A percentile compares a stretch with the other conserved stretches of the same genome.
These are phyloP conservation scores for Aleurites moluccanus DNA, from an alignment of 441 rosid species.

Conservation along the genomic window DNA sequence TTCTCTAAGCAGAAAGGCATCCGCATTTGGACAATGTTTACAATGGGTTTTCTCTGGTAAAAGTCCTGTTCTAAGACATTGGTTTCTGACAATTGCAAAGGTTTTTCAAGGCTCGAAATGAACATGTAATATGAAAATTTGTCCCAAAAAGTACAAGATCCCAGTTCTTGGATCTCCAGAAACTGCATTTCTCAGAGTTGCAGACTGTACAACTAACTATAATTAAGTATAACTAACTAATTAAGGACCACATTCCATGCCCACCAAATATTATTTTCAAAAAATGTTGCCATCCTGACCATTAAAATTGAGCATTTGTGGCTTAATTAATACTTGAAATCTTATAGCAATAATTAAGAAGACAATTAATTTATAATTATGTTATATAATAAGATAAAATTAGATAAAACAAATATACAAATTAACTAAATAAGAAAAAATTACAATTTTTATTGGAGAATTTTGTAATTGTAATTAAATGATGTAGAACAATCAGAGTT, in stretches of 20 bases:
- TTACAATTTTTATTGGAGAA: too few relatives aligned
- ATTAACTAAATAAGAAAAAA: too few relatives aligned
- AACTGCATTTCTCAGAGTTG: not conserved
- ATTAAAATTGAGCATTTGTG: too few relatives aligned
- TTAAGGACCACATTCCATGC: not conserved
- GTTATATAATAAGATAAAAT: too few relatives aligned
- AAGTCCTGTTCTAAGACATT: not conserved
- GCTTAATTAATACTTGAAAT: too few relatives aligned
- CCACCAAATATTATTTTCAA: too few relatives aligned
- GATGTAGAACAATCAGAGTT: too few relatives aligned
- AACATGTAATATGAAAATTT: not conserved
- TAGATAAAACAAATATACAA: too few relatives aligned
- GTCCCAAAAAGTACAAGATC: conserved; percentile 8
- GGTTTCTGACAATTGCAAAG: not conserved
- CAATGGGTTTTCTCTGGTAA: not conserved
- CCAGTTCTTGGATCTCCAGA: conserved; percentile 19
- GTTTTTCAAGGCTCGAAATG: not conserved
- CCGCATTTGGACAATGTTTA: not conserved
- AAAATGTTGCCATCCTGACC: too few relatives aligned
- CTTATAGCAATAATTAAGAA: too few relatives aligned
- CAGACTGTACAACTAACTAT: not conserved
- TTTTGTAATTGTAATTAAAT: too few relatives aligned
- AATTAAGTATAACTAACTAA: not conserved
- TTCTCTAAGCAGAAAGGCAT: not conserved
- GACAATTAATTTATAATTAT: too few relatives aligned